Conservation (phyloP, 2,329 filamentous ascomycete species). For the Calonectria pauciramosa region DNA sequence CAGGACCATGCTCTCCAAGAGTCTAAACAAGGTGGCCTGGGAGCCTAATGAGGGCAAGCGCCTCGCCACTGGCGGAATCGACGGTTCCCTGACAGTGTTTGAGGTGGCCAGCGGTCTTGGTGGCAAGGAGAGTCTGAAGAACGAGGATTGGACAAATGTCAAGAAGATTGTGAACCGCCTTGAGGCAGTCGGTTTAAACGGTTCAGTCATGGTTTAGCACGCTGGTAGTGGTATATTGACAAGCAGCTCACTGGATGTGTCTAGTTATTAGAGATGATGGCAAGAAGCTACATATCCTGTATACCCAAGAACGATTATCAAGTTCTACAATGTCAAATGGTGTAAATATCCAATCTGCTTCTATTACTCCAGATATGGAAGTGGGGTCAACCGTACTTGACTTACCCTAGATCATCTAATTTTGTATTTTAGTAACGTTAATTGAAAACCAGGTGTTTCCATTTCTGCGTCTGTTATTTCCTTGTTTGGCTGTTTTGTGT, state of each 20-base stretch:
- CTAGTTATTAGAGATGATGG: conserved; percentile 33
- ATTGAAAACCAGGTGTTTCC: neutral
- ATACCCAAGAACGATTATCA: conserved; percentile 39
- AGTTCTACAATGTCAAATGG: conserved; percentile 3
- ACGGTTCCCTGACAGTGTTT: conserved; percentile 91
- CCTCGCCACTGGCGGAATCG: conserved; percentile 91
- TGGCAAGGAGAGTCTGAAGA: conserved; percentile 84
- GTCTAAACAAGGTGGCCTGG: conserved; percentile 95
- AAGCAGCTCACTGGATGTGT: conserved; percentile 33
- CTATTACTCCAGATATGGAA: neutral
- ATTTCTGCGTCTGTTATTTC: too few relatives aligned
- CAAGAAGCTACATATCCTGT: conserved; percentile 35
- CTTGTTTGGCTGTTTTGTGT: neutral
- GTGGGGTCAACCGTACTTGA: neutral
- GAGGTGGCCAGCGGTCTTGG: conserved; percentile 88
- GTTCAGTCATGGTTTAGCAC: conserved; percentile 57
- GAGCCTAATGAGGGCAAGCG: conserved; percentile 89
- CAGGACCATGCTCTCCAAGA: conserved; percentile 81
- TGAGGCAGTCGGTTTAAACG: conserved; percentile 71
- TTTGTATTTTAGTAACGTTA: neutral
- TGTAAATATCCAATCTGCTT: neutral
- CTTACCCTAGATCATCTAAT: neutral
- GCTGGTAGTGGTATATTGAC: conserved; percentile 32
- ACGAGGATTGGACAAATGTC: conserved; percentile 93
- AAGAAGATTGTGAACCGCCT: conserved; percentile 88